These are phyloP conservation scores for Solanum neorickii DNA, from an alignment of 257 asterid genomes.

Conservation along the genomic window DNA sequence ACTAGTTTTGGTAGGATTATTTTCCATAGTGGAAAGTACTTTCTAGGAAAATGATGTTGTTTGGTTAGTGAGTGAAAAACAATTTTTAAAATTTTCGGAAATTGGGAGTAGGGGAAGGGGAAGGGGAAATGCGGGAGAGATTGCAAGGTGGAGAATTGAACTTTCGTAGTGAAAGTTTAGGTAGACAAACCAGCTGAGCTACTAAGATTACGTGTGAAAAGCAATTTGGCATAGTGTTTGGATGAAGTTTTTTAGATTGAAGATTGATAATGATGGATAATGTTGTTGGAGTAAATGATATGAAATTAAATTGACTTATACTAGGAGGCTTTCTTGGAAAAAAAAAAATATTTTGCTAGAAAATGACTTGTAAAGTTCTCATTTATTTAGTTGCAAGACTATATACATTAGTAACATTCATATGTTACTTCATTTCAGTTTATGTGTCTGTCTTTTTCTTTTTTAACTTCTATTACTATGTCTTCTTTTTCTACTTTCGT, in stretches of 20 bases:
- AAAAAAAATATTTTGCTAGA: background rate
- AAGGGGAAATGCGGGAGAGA: background rate
- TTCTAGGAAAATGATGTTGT: background rate
- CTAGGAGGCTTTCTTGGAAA: background rate
- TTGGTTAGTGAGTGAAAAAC: background rate
- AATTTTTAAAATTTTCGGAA: background rate
- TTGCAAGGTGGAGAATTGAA: background rate
- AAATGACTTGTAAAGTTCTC: background rate
- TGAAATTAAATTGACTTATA: background rate
- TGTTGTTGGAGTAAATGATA: background rate
- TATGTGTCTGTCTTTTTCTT: background rate
- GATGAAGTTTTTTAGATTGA: background rate
- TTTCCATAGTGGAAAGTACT: background rate
- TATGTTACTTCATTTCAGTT: background rate
- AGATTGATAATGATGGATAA: background rate
- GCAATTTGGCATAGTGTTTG: background rate
- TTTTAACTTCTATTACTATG: background rate
- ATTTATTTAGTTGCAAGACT: background rate
- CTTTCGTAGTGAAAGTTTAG: background rate
- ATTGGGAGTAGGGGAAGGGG: background rate
- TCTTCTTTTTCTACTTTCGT: background rate
- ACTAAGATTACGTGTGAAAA: background rate
- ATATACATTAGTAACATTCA: background rate
- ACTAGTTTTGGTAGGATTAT: background rate
- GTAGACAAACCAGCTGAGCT: background rate